phyloP scores from a whole-genome alignment of 805 yeast species.

The Yarrowia sp. region DNA sequence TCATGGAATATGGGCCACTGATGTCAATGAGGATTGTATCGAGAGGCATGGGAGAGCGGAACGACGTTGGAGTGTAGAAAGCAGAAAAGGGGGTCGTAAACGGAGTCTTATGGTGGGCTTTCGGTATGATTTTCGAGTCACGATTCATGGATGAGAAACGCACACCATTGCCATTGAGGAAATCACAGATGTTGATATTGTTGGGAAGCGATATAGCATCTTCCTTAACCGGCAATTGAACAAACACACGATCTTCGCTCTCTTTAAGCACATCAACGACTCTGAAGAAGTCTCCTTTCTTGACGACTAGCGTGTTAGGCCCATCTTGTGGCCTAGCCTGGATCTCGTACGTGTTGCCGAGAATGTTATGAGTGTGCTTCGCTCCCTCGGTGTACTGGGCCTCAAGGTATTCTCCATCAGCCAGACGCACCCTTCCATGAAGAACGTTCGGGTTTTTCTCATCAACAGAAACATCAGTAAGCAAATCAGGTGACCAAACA shows the following conservation, averaged over 20 bases:
- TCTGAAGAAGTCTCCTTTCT: conserved; percentile 8
- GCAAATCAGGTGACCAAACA: conserved; percentile 66
- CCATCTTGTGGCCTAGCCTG: background rate
- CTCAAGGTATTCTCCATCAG: conserved; percentile 52
- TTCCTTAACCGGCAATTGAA: conserved; percentile 7
- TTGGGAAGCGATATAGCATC: background rate
- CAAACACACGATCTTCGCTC: background rate
- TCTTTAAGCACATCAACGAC: background rate
- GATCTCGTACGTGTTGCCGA: background rate
- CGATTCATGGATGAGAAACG: conserved; percentile 19
- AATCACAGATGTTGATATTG: conserved; percentile 20
- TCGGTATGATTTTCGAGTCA: conserved; percentile 5
- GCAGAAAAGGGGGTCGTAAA: conserved; percentile 26
- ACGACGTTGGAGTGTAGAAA: conserved; percentile 23
- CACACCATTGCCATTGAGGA: conserved; percentile 22
- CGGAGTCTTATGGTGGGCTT: background rate
- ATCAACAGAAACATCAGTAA: conserved; percentile 74
- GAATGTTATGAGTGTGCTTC: background rate
- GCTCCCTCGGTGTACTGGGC: background rate
- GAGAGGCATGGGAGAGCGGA: conserved; percentile 15
- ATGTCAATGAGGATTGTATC: conserved; percentile 26
- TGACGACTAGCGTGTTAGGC: background rate
- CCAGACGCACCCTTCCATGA: conserved; percentile 63
- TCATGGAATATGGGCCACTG: conserved; percentile 26
- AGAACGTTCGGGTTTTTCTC: conserved; percentile 57